Evolutionary conservation across 73 alveolate genomes (phyloP).

Genomic region (Loxodes magnus): DNA sequence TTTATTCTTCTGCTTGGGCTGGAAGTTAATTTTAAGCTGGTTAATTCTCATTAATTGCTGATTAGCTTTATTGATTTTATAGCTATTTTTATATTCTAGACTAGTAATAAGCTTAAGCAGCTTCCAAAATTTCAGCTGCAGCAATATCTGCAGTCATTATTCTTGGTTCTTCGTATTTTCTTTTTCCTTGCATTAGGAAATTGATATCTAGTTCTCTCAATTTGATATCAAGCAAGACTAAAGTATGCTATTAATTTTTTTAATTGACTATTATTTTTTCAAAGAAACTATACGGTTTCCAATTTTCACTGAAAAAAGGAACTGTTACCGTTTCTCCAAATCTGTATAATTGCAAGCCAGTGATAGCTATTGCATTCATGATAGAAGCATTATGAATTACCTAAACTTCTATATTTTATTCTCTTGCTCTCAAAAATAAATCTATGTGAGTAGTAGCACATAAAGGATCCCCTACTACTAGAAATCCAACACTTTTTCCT

Average conservation of each 20-base stretch:
- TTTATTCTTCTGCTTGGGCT: too few relatives aligned
- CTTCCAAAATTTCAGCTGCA: too few relatives aligned
- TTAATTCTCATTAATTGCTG: too few relatives aligned
- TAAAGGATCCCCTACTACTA: slow-evolving; percentile 99
- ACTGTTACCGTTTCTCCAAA: slow-evolving; percentile 98
- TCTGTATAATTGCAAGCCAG: slow-evolving; percentile 94
- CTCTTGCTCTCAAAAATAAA: slow-evolving; percentile 89
- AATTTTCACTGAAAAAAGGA: slow-evolving; percentile 97
- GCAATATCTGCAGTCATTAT: too few relatives aligned
- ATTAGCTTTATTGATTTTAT: too few relatives aligned
- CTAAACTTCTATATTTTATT: slow-evolving; percentile 85
- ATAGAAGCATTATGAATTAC: slow-evolving; percentile 97
- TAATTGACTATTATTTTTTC: slow-evolving; percentile 85
- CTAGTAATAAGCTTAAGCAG: too few relatives aligned
- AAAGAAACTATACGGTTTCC: slow-evolving; percentile 98
- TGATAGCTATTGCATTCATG: slow-evolving; percentile 89
- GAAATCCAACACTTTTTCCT: slow-evolving; percentile 58
- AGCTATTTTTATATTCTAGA: too few relatives aligned
- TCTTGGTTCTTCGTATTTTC: too few relatives aligned
- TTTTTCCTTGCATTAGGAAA: too few relatives aligned
- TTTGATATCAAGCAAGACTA: too few relatives aligned
- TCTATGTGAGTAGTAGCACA: slow-evolving; percentile 99
- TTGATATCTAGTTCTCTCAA: too few relatives aligned
- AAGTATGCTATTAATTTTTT: slow-evolving; percentile 89
- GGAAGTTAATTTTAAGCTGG: too few relatives aligned